Percentiles rank a stretch among this genome's conserved stretches.
Conservation (phyloP, 208 protist species). For the Acanthamoeba sp. region DNA sequence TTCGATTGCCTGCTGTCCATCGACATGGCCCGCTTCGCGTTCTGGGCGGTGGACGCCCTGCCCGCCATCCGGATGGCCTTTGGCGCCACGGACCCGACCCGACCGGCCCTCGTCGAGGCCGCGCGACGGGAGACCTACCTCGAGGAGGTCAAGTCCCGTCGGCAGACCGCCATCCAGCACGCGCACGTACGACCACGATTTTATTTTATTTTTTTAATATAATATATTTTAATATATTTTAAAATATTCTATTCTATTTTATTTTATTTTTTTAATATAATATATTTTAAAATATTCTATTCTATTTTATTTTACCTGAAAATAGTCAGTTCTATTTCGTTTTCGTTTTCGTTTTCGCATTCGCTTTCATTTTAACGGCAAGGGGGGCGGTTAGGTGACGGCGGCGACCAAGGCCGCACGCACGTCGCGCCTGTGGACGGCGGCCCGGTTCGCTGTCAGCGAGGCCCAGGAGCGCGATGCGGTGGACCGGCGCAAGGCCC, state of each 20-base stretch:
- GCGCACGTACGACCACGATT: neutral
- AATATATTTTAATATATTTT: too few relatives aligned
- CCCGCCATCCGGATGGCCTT: conserved; percentile 11
- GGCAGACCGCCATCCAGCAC: conserved; percentile 1
- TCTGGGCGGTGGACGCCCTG: conserved; percentile 59
- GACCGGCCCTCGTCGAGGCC: neutral
- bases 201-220: neutral
- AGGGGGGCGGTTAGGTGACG: neutral
- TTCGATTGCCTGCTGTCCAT: conserved; percentile 56
- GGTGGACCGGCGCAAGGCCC: neutral
- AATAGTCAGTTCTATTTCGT: too few relatives aligned
- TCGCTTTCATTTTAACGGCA: neutral
- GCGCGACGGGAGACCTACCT: neutral
- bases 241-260: too few relatives aligned
- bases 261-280: too few relatives aligned
- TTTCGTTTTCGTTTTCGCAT: neutral
- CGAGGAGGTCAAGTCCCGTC: neutral
- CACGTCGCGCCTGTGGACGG: neutral
- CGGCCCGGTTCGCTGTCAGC: neutral
- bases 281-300: too few relatives aligned
- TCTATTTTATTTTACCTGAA: too few relatives aligned
- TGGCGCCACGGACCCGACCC: neutral
- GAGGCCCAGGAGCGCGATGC: neutral
- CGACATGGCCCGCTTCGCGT: conserved; percentile 41
- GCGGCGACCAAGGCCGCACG: neutral